A percentile compares a stretch with the other conserved stretches of the same genome.
These are phyloP conservation scores for Bathelium albidoporum DNA, from an alignment of 495 filamentous ascomycete species.

Conservation along the genomic window DNA sequence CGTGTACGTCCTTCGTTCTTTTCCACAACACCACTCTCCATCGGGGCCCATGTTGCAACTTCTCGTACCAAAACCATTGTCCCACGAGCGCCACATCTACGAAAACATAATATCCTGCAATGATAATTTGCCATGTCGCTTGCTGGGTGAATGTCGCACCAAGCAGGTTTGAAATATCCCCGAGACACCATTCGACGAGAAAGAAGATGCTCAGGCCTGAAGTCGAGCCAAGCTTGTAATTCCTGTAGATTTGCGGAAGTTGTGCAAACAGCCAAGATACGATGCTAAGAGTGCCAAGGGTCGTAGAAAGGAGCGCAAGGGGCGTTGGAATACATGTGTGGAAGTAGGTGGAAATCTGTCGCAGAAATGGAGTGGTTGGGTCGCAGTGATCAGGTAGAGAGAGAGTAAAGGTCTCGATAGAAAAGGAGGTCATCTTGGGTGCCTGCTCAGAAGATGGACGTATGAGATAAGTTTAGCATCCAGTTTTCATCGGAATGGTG, in stretches of 20 bases:
- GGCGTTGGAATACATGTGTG: constrained; percentile 58
- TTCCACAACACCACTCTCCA: constrained; percentile 20
- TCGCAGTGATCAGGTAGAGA: constrained; percentile 52
- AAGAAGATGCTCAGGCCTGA: constrained; percentile 61
- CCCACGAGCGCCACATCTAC: constrained; percentile 53
- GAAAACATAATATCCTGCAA: constrained; percentile 58
- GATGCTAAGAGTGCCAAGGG: constrained; percentile 56
- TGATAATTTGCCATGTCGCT: constrained; percentile 59
- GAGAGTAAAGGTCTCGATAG: constrained; percentile 18
- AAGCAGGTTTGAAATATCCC: constrained; percentile 57
- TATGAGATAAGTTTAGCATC: neutral
- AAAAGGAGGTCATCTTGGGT: neutral
- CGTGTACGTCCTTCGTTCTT: constrained; percentile 9
- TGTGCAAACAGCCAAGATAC: constrained; percentile 70
- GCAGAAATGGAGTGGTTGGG: constrained; percentile 49
- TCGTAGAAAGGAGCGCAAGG: constrained; percentile 54
- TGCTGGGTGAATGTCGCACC: constrained; percentile 57
- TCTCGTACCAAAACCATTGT: constrained; percentile 62
- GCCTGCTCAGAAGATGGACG: neutral
- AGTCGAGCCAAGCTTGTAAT: constrained; percentile 53
- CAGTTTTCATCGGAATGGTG: neutral
- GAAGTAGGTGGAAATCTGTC: constrained; percentile 47
- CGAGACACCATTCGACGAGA: constrained; percentile 58
- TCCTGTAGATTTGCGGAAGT: constrained; percentile 65
- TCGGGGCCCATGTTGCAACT: constrained; percentile 36